Base-by-base conservation (phyloP, 2,329 filamentous ascomycete species). In the Nemania sp. region DNA sequence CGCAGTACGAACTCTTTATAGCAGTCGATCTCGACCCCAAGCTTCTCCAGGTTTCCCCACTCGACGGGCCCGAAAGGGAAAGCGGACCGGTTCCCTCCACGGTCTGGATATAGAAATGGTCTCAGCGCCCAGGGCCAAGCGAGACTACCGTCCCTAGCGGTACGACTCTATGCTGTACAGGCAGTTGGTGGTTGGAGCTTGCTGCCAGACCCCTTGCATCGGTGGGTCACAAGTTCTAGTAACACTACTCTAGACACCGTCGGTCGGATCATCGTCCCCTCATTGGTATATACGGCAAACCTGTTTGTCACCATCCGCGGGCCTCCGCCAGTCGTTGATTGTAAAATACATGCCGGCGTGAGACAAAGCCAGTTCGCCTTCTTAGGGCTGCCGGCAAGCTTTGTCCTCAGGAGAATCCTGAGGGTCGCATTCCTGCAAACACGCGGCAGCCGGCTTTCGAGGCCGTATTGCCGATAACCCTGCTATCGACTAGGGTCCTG, bases 81-180 rank as follows among this genome's bases (percentile, higher is more conserved):
- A 26, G 39, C 56, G 59, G 57, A 47, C 49, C 57, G 52, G 23
- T 51, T 36, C 23, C 54, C 52, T 57, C 59, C 56, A 56, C 34
- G n/a, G 26, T 5, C 41, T 26, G 19, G 39, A 52, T 42, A 20
- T 26, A 53, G 53, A 20, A 57, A 55, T 43, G 30, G 43, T 23
- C 24, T 22, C 34, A 40, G 14, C 36, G 33, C 22, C 14, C 23
- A 26, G 43, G 39, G 30, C 28, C 17, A 41, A 28, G 7, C 39
- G 28, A n/a, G n/a, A n/a, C n/a, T n/a, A n/a, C n/a, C n/a, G n/a
- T n/a, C n/a, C n/a, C n/a, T n/a, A n/a, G n/a, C n/a, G n/a, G n/a
- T n/a, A n/a, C n/a, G n/a, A n/a, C n/a, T n/a, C n/a, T n/a, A n/a
- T n/a, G n/a, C n/a, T n/a, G n/a, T n/a, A n/a, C n/a, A n/a, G n/a